A percentile compares a stretch with the other conserved stretches of the same genome.
Conservation (phyloP, 2,329 filamentous ascomycete species). For the Lasiodiplodia theobromae region DNA sequence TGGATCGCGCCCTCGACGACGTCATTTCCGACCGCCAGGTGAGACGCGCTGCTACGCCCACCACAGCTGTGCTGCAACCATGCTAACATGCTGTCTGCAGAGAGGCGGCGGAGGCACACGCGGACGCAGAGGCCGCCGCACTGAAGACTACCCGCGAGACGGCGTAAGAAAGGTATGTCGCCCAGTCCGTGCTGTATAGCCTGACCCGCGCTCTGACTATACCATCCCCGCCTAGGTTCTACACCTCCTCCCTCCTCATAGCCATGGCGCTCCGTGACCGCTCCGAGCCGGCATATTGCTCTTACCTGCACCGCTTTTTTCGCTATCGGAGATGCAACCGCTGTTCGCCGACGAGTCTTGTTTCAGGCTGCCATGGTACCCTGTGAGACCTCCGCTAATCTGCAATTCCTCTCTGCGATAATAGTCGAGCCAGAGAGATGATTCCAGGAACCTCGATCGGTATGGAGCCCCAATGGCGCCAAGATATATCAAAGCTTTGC, state of each 20-base stretch:
- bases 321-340: slow-evolving; percentile 30
- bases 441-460: slow-evolving; percentile 73
- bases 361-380: slow-evolving; percentile 34
- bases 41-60: slow-evolving; percentile 17
- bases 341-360: slow-evolving; percentile 43
- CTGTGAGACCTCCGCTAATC: slow-evolving; percentile 44
- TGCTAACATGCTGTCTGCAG: slow-evolving; percentile 32
- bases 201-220: slow-evolving; percentile 15
- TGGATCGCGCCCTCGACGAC: slow-evolving; percentile 71
- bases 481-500: slow-evolving; percentile 33
- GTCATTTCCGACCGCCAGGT: slow-evolving; percentile 69
- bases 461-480: slow-evolving; percentile 48
- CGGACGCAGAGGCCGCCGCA: slow-evolving; percentile 51
- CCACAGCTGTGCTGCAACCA: slow-evolving; percentile 3
- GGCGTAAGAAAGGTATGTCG: slow-evolving; percentile 82
- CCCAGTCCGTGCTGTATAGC: not conserved
- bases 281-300: slow-evolving; percentile 24
- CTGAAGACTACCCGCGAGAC: slow-evolving; percentile 72
- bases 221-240: slow-evolving; percentile 25
- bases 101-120: slow-evolving; percentile 35
- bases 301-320: slow-evolving; percentile 36
- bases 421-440: slow-evolving; percentile 54
- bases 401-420: slow-evolving; percentile 42
- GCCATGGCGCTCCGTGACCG: slow-evolving; percentile 29
- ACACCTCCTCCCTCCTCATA: slow-evolving; percentile 48